Evolutionary conservation across 495 filamentous ascomycete species (phyloP).

Genomic region (Acidiella bohemica): DNA sequence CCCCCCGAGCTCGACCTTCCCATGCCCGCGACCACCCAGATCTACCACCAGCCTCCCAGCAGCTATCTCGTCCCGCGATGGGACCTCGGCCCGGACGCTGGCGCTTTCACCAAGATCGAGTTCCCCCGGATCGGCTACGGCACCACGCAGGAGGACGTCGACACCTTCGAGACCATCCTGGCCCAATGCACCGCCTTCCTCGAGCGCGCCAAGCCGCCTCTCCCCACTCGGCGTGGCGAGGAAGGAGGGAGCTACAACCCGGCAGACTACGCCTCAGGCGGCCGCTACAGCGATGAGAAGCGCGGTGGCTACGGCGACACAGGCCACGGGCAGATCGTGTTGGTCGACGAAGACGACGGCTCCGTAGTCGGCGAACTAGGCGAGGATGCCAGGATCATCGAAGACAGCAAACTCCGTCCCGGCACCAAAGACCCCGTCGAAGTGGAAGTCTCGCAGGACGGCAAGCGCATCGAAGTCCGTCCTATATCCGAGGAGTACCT

Average conservation of each 20-base stretch:
- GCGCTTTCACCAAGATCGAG: slow-evolving; percentile 81
- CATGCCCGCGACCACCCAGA: slow-evolving; percentile 81
- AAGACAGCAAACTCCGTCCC: slow-evolving; percentile 54
- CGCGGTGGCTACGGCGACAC: too few relatives aligned
- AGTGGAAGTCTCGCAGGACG: slow-evolving; percentile 67
- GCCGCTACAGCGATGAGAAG: slow-evolving; percentile 46
- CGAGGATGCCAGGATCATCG: slow-evolving; percentile 68
- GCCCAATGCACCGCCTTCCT: slow-evolving; percentile 91
- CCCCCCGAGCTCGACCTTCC: slow-evolving; percentile 89
- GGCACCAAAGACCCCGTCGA: slow-evolving; percentile 93
- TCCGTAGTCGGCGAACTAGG: slow-evolving; percentile 84
- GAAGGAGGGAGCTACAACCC: slow-evolving; percentile 62
- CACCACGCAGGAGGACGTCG: slow-evolving; percentile 76
- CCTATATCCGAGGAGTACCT: slow-evolving; percentile 72
- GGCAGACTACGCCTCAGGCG: slow-evolving; percentile 59
- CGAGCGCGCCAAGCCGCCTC: slow-evolving; percentile 49
- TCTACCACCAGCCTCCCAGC: slow-evolving; percentile 79
- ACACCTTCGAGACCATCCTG: slow-evolving; percentile 92
- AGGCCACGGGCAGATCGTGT: too few relatives aligned
- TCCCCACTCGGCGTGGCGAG: slow-evolving; percentile 35
- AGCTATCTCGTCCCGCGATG: slow-evolving; percentile 88
- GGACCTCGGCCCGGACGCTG: slow-evolving; percentile 75
- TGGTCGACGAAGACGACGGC: slow-evolving; percentile 86
- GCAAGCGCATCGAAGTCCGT: slow-evolving; percentile 55
- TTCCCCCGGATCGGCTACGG: slow-evolving; percentile 61